Conservation (phyloP, 345 rosid species). For the Pistacia atlantica region DNA sequence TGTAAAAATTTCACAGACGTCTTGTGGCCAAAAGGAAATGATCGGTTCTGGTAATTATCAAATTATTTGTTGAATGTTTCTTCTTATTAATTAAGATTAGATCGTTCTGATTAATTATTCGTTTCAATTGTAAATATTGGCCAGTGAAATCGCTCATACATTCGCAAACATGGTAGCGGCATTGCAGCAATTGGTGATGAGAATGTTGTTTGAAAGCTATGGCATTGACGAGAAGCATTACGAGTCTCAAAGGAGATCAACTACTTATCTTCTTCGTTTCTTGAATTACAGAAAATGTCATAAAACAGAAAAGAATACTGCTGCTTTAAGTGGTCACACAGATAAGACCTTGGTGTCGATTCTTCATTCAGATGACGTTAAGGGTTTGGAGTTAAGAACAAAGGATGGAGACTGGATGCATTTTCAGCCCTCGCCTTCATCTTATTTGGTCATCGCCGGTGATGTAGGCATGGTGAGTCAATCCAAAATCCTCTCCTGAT, state of each 20-base stretch:
- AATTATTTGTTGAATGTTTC: too few species aligned
- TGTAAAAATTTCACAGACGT: conserved; percentile 39
- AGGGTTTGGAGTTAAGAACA: conserved; percentile 48
- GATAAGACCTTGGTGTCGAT: conserved; percentile 67
- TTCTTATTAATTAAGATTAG: not conserved
- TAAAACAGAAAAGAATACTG: conserved; percentile 36
- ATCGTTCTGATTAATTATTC: not conserved
- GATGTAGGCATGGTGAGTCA: conserved; percentile 60
- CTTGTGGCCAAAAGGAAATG: conserved; percentile 58
- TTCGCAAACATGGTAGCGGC: conserved; percentile 43
- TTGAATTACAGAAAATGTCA: conserved; percentile 45
- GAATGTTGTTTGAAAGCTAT: conserved; percentile 62
- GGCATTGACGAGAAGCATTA: conserved; percentile 36
- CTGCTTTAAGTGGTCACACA: conserved; percentile 53
- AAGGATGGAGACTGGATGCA: conserved; percentile 51
- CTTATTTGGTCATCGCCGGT: conserved; percentile 56
- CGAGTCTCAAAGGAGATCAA: conserved; percentile 38
- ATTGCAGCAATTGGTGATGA: conserved; percentile 46
- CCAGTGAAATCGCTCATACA: too few species aligned
- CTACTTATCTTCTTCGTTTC: conserved; percentile 58
- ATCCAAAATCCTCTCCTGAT: too few species aligned
- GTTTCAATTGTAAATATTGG: not conserved
- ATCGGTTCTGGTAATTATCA: conserved; percentile 38
- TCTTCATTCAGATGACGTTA: conserved; percentile 63
- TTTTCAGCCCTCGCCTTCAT: conserved; percentile 50